A percentile compares a stretch with the other conserved stretches of the same genome.
Evolutionary conservation across 1,284 basidiomycete species (phyloP).

Genomic region (Vanrija humicola): DNA sequence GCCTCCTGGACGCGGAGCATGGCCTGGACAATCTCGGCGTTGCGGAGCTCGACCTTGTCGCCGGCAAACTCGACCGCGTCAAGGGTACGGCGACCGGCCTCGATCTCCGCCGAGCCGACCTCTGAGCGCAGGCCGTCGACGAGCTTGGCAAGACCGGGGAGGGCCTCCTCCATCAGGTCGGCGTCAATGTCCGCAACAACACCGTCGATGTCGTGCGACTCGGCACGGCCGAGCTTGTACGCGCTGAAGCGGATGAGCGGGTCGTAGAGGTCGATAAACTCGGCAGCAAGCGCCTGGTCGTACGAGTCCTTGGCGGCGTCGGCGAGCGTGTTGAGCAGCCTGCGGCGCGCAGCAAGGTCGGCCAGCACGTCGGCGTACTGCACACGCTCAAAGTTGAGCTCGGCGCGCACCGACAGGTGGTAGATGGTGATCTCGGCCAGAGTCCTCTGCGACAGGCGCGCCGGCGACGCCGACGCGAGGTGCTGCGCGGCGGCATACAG

Average conservation of each 20-base stretch:
- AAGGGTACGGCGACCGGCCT: slow-evolving; percentile 57
- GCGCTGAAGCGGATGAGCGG: slow-evolving; percentile 90
- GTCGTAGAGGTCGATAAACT: slow-evolving; percentile 80
- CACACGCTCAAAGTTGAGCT: slow-evolving; percentile 54
- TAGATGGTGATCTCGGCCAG: slow-evolving; percentile 49
- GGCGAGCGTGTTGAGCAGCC: slow-evolving; percentile 68
- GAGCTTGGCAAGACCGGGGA: slow-evolving; percentile 33
- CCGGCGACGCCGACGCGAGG: slow-evolving; percentile 45
- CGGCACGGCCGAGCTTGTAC: slow-evolving; percentile 65
- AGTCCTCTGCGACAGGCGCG: slow-evolving; percentile 26
- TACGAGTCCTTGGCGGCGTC: slow-evolving; percentile 58
- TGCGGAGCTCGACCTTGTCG: slow-evolving; percentile 76
- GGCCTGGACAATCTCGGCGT: slow-evolving; percentile 86
- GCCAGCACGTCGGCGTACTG: slow-evolving; percentile 75
- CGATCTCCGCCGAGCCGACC: slow-evolving; percentile 51
- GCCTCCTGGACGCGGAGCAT: slow-evolving; percentile 78
- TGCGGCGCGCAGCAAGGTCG: slow-evolving; percentile 67
- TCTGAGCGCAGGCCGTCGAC: slow-evolving; percentile 33
- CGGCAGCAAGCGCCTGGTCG: slow-evolving; percentile 80
- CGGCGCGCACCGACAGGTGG: slow-evolving; percentile 46
- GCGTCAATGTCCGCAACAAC: slow-evolving; percentile 69
- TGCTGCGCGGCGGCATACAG: slow-evolving; percentile 69
- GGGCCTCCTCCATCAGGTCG: slow-evolving; percentile 56
- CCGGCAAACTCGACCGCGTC: slow-evolving; percentile 73
- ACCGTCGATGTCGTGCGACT: slow-evolving; percentile 75